phyloP scores from a whole-genome alignment of 2,329 filamentous ascomycete genomes.

The Arachnomyces sp. region DNA sequence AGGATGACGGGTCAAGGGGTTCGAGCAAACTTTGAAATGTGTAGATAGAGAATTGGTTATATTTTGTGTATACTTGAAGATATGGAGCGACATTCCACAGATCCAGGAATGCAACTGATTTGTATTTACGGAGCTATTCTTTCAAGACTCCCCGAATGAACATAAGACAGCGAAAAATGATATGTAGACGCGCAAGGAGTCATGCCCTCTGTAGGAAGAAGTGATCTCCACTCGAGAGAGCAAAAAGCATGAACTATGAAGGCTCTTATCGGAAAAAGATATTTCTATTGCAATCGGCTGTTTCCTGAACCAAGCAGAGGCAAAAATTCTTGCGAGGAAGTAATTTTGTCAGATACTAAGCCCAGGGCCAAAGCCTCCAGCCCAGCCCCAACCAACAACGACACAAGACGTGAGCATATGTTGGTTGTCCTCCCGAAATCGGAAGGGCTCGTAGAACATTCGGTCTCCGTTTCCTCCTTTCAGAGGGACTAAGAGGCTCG shows the following conservation, averaged over 20 bases:
- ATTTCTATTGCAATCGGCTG: slow-evolving; percentile 29
- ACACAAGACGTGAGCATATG: slow-evolving; percentile 35
- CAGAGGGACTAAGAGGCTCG: slow-evolving; percentile 3
- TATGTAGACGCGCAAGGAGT: slow-evolving; percentile 39
- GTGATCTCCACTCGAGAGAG: slow-evolving; percentile 8
- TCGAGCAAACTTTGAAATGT: slow-evolving; percentile 26
- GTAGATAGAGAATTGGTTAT: background rate
- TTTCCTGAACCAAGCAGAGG: slow-evolving; percentile 7
- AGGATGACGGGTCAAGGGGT: slow-evolving; percentile 47
- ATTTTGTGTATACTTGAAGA: slow-evolving; percentile 1
- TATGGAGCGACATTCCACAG: background rate
- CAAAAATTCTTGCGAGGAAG: no score
- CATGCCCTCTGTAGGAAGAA: slow-evolving; percentile 34
- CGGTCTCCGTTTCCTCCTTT: slow-evolving; percentile 3
- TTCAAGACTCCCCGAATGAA: no score
- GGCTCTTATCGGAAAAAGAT: slow-evolving; percentile 24
- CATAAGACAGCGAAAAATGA: slow-evolving; percentile 7
- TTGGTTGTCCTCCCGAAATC: slow-evolving; percentile 24
- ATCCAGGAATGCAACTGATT: slow-evolving; percentile 2
- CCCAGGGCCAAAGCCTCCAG: slow-evolving; percentile 9
- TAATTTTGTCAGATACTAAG: slow-evolving; percentile 4
- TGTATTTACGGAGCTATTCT: slow-evolving; percentile 6
- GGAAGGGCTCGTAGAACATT: slow-evolving; percentile 24
- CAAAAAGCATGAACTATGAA: slow-evolving; percentile 40
- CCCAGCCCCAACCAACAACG: slow-evolving; percentile 35